phyloP scores from a whole-genome alignment of 1,139 yeast species.

The Saccharomyces pastorianus region DNA sequence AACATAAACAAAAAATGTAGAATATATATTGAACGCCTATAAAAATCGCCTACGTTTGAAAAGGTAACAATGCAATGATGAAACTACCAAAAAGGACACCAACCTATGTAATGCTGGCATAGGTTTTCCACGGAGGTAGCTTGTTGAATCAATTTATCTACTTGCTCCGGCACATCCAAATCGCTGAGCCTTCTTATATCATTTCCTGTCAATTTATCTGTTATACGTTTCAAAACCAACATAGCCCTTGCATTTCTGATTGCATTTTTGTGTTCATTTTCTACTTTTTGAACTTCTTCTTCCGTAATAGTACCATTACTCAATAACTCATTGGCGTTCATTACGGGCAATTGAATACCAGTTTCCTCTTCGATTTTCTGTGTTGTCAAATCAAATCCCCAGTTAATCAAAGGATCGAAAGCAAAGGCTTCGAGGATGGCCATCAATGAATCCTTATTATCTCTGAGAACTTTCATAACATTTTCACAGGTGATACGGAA shows the following conservation, averaged over 20 bases:
- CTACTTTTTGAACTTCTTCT: conserved; percentile 63
- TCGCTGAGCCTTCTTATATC: conserved; percentile 71
- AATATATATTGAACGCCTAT: too few relatives aligned
- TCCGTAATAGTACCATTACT: conserved; percentile 70
- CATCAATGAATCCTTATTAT: conserved; percentile 91
- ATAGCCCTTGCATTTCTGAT: conserved; percentile 87
- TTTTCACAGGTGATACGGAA: conserved; percentile 94
- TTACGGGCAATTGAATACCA: conserved; percentile 56
- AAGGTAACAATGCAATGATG: not conserved
- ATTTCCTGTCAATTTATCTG: conserved; percentile 88
- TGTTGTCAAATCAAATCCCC: conserved; percentile 95
- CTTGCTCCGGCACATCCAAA: conserved; percentile 81
- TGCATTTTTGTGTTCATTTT: conserved; percentile 68
- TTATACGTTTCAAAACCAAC: conserved; percentile 78
- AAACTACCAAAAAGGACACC: conserved; percentile 95
- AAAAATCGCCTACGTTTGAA: too few relatives aligned
- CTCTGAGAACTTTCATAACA: conserved; percentile 90
- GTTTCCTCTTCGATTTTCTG: conserved; percentile 68
- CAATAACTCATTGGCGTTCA: conserved; percentile 57
- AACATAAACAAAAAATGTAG: too few relatives aligned
- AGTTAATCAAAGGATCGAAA: conserved; percentile 93
- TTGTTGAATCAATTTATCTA: conserved; percentile 86
- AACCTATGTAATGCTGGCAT: conserved; percentile 95
- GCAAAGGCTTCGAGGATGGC: conserved; percentile 98
- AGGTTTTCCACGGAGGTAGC: conserved; percentile 94